Evolutionary conservation across 352 stramenopile genomes (phyloP).

Genomic region (Lagenidium giganteum): DNA sequence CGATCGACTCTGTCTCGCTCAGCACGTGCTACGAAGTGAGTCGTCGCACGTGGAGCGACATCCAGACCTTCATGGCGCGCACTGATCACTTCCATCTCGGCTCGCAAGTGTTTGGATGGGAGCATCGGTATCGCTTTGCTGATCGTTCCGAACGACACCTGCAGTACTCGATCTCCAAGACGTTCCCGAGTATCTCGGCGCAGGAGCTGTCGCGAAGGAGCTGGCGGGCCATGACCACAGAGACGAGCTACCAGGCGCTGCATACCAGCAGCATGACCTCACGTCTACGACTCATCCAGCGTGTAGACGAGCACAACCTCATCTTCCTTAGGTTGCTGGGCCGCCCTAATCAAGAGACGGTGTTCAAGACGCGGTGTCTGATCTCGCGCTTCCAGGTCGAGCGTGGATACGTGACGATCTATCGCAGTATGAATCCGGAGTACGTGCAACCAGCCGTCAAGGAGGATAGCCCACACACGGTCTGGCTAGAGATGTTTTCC

Average conservation of each 20-base stretch:
- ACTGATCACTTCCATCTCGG: constrained; percentile 20
- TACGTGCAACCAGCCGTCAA: constrained; percentile 15
- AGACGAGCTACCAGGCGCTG: constrained; percentile 11
- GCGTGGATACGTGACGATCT: constrained; percentile 30
- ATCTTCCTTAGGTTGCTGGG: constrained; percentile 30
- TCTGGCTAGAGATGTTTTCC: constrained; percentile 19
- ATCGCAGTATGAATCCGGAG: constrained; percentile 21
- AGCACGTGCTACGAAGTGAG: constrained; percentile 28
- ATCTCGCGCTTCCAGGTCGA: constrained; percentile 29
- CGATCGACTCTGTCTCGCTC: constrained; percentile 5
- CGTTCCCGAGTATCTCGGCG: constrained; percentile 20
- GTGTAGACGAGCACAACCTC: constrained; percentile 28
- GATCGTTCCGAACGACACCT: constrained; percentile 11
- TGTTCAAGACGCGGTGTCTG: constrained; percentile 32
- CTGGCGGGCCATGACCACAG: constrained; percentile 19
- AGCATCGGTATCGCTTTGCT: constrained; percentile 22
- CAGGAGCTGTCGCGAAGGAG: constrained; percentile 21
- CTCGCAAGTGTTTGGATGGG: constrained; percentile 32
- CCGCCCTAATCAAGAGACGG: constrained; percentile 12
- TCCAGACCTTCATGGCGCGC: constrained; percentile 13
- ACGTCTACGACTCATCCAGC: constrained; percentile 22
- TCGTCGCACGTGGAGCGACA: constrained; percentile 19
- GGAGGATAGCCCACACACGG: constrained; percentile 13
- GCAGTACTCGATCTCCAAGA: constrained; percentile 35
- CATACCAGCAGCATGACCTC: constrained; percentile 18